phyloP scores from a whole-genome alignment of 179 eudicot genomes.

The Silene noctiflora region DNA sequence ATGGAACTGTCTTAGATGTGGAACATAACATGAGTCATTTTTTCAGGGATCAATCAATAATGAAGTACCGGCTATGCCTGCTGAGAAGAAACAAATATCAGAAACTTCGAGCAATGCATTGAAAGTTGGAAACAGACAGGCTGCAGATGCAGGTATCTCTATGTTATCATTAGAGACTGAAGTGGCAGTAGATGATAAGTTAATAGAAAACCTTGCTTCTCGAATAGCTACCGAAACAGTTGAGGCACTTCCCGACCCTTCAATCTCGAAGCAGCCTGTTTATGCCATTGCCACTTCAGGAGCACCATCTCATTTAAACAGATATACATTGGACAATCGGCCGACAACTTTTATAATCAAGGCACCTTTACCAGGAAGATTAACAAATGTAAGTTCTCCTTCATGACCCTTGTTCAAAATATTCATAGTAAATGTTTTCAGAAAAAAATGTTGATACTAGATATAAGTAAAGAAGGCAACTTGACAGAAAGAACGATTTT shows the following conservation, averaged over 20 bases:
- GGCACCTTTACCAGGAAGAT: conserved; percentile 68
- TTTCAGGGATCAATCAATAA: conserved; percentile 63
- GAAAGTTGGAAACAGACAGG: conserved; percentile 36
- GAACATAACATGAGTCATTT: conserved; percentile 11
- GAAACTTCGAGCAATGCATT: conserved; percentile 37
- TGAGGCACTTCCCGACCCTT: conserved; percentile 32
- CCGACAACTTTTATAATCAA: conserved; percentile 60
- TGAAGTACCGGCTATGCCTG: conserved; percentile 47
- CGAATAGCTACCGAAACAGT: conserved; percentile 30
- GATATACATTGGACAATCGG: conserved; percentile 86
- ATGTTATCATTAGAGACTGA: conserved; percentile 34
- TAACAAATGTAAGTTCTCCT: conserved; percentile 58
- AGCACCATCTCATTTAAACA: conserved; percentile 40
- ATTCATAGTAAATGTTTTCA: neutral
- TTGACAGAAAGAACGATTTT: neutral
- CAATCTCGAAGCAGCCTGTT: conserved; percentile 43
- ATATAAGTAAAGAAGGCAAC: too few relatives aligned
- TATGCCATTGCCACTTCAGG: conserved; percentile 51
- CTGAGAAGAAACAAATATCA: conserved; percentile 54
- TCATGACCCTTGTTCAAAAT: neutral
- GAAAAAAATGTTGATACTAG: too few relatives aligned
- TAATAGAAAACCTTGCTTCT: conserved; percentile 32
- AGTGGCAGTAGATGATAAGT: conserved; percentile 28
- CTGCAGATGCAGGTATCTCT: conserved; percentile 29
- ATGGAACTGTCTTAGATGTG: neutral